Evolutionary conservation across 75 land plant species (phyloP).

Genomic region (Chamaecyparis obtusa): DNA sequence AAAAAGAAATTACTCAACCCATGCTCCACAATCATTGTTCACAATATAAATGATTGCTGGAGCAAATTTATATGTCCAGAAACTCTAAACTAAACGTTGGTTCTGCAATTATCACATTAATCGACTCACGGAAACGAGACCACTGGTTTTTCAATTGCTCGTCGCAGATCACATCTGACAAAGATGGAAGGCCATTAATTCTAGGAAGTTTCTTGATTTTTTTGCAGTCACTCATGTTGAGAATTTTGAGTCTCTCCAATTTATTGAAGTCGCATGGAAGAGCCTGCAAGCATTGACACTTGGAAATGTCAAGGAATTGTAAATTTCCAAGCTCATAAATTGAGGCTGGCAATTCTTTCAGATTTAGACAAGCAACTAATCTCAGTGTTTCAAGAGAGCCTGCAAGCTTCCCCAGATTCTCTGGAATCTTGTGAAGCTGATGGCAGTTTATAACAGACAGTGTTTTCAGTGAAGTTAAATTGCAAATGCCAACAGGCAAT

Average conservation of each 20-base stretch:
- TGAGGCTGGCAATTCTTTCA: conserved; percentile 37
- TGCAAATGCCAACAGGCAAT: conserved; percentile 45
- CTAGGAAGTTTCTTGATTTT: conserved; percentile 34
- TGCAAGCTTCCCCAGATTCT: conserved; percentile 28
- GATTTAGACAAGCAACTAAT: conserved; percentile 38
- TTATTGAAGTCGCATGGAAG: conserved; percentile 42
- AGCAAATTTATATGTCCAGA: conserved; percentile 28
- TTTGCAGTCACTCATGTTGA: conserved; percentile 62
- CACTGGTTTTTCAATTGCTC: conserved; percentile 27
- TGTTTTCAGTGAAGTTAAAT: conserved; percentile 24
- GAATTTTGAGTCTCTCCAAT: conserved; percentile 31
- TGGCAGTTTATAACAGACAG: conserved; percentile 53
- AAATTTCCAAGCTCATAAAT: conserved; percentile 29
- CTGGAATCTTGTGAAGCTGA: conserved; percentile 35
- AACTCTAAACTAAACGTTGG: conserved; percentile 37
- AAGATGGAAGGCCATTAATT: conserved; percentile 11
- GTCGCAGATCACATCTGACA: conserved; percentile 49
- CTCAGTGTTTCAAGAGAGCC: conserved; percentile 29
- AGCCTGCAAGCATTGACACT: conserved; percentile 36
- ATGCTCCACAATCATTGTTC: not conserved
- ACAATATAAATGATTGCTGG: not conserved
- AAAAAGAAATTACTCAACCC: no score
- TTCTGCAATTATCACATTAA: conserved; percentile 35
- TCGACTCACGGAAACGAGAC: not conserved
- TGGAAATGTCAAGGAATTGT: conserved; percentile 53